Base-by-base conservation (phyloP, 768 basidiomycete species). In the Leucocoprinus leucothites region DNA sequence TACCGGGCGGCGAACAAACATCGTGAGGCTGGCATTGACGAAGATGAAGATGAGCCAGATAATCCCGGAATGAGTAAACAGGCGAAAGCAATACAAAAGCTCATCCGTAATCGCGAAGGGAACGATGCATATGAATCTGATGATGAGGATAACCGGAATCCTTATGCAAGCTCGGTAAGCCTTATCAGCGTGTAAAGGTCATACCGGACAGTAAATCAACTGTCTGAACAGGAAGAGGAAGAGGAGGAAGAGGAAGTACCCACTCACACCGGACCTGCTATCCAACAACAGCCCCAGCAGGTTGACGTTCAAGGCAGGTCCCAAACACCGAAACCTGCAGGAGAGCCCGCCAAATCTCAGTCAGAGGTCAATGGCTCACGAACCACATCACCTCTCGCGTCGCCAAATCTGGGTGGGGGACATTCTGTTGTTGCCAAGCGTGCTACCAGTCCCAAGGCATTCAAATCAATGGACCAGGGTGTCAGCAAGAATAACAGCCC, bases 101-200 rank as follows among this genome's bases (percentile, higher is more conserved):
- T 94, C 18, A 83, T 98, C 64, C 86, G 81, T 58, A 89, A 85
- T 65, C 76, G 85, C 55, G 94, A 95, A 69, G 91, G 92, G 67
- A 87, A 87, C 52, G 84, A 80, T 8, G 86, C 76, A 6, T 92
- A 93, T 64, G 91, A 93, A 14, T 87, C 84, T 48, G 91, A 92
- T 43, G 89, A 93, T 19, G 89, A 93, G 18, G 87, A 91, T 41
- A 80, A 82, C 16, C 38, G 38, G 64, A 91, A 94, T 67, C 91
- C 91, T 3, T 93, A 92, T 64, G 86, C 85, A 0, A 86, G 82
- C 65, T 87, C 86, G 63, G 91, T 85, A 66, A 63, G 87, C 71
- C 34, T 50, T 48, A 31, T 42, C 54, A 40, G 4, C 1, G 31
- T 42, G 34, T 18, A 13, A 13, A 5, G 36, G 24, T 50, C 34